A percentile compares a stretch with the other conserved stretches of the same genome.
These are phyloP conservation scores for Penicillium sp. DNA, from an alignment of 2,329 filamentous ascomycete genomes.

Conservation along the genomic window DNA sequence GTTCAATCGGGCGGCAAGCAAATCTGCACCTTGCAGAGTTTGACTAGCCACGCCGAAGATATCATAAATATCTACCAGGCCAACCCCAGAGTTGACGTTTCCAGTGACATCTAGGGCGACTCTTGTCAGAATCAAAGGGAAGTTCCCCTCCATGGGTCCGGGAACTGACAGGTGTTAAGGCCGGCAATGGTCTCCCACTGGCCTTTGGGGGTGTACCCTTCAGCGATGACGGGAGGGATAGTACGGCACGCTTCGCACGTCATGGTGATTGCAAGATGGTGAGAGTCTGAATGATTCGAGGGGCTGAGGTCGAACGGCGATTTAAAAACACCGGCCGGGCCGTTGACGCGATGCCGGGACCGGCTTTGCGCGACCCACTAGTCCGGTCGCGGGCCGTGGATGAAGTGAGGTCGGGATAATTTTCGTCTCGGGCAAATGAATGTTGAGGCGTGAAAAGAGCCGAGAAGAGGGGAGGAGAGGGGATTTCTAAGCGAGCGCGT, in stretches of 20 bases:
- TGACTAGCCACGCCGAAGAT: slow-evolving; percentile 66
- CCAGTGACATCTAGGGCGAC: slow-evolving; percentile 37
- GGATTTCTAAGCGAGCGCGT: no score
- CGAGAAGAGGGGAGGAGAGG: no score
- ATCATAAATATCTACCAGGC: slow-evolving; percentile 62
- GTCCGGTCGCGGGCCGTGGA: no score
- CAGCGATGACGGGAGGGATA: slow-evolving; percentile 53
- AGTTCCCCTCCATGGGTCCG: slow-evolving; percentile 48
- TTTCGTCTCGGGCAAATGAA: no score
- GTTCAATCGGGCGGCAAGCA: slow-evolving; percentile 39
- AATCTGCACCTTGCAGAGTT: slow-evolving; percentile 66
- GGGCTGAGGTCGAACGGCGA: no score
- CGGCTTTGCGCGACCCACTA: slow-evolving; percentile 3
- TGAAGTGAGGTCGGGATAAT: no score
- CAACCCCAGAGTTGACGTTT: slow-evolving; percentile 53
- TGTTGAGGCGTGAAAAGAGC: no score
- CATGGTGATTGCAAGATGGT: slow-evolving; percentile 13
- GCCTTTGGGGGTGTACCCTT: slow-evolving; percentile 57
- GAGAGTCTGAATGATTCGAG: no score
- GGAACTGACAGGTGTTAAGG: slow-evolving; percentile 52
- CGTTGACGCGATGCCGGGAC: no score
- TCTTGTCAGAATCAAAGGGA: slow-evolving; percentile 14
- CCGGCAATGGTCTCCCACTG: slow-evolving; percentile 57
- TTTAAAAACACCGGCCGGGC: no score
- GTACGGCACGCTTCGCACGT: slow-evolving; percentile 36